phyloP scores from a whole-genome alignment of 2,329 filamentous ascomycete species.

The Elsinoe batatas region DNA sequence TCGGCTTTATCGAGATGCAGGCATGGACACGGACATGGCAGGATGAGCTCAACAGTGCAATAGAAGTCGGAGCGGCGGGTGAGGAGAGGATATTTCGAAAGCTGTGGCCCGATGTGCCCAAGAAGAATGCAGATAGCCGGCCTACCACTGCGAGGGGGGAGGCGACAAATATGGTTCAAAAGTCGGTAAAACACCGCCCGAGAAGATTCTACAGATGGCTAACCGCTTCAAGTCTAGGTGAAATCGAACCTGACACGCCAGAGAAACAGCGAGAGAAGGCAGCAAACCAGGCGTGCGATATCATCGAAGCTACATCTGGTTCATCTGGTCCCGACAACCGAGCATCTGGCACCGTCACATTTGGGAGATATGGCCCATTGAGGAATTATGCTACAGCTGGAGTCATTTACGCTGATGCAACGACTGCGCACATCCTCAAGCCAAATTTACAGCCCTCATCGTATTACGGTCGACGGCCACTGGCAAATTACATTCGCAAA shows the following conservation, averaged over 20 bases:
- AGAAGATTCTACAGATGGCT: slow-evolving; percentile 1
- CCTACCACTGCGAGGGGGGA: slow-evolving; percentile 28
- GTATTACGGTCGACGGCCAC: slow-evolving; percentile 71
- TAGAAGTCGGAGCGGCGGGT: slow-evolving; percentile 79
- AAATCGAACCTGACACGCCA: slow-evolving; percentile 30
- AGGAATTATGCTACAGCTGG: slow-evolving; percentile 62
- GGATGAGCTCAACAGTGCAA: slow-evolving; percentile 80
- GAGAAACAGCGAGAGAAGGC: slow-evolving; percentile 35
- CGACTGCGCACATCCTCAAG: slow-evolving; percentile 73
- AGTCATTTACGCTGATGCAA: slow-evolving; percentile 74
- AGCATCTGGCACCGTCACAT: slow-evolving; percentile 33
- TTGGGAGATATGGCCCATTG: slow-evolving; percentile 37
- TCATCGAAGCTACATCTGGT: slow-evolving; percentile 40
- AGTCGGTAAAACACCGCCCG: background rate
- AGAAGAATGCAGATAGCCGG: slow-evolving; percentile 30
- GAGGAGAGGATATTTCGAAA: slow-evolving; percentile 84
- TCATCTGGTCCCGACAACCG: slow-evolving; percentile 39
- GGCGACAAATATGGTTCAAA: slow-evolving; percentile 8
- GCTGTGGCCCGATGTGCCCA: slow-evolving; percentile 64
- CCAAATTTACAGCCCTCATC: slow-evolving; percentile 75
- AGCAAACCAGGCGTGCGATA: slow-evolving; percentile 36
- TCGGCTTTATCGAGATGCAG: slow-evolving; percentile 76
- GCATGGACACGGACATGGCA: slow-evolving; percentile 89
- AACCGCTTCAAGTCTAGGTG: slow-evolving; percentile 20
- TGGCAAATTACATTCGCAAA: slow-evolving; percentile 71